phyloP scores from a whole-genome alignment of 2,329 filamentous ascomycete species.

The Leptographium procerum region DNA sequence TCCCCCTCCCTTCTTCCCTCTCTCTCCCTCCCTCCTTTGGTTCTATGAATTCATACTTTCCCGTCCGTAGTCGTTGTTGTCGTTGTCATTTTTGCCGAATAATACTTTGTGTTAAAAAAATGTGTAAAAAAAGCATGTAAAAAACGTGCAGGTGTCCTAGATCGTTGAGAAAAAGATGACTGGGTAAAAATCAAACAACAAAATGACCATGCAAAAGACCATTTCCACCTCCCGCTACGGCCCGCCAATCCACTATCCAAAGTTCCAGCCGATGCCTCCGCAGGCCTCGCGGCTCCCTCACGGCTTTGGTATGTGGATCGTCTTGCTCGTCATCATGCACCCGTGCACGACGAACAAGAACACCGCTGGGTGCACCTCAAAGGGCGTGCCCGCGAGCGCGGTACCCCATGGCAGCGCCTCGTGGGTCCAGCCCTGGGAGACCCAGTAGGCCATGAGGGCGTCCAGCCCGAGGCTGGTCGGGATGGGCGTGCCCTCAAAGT shows the following conservation, averaged over 20 bases:
- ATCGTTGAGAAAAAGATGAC: not conserved
- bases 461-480: conserved; percentile 78
- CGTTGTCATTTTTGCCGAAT: not conserved
- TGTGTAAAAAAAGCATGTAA: not conserved
- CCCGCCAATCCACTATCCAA: no score
- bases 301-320: conserved; percentile 86
- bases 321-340: conserved; percentile 91
- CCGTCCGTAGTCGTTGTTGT: not conserved
- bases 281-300: no score
- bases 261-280: not conserved
- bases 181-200: not conserved
- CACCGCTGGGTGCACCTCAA: conserved; percentile 79
- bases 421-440: conserved; percentile 67
- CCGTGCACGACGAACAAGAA: conserved; percentile 78
- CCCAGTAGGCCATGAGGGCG: conserved; percentile 80
- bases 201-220: not conserved
- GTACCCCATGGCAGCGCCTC: conserved; percentile 68
- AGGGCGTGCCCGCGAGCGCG: conserved; percentile 49
- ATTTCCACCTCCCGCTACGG: no score
- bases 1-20: not conserved
- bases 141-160: not conserved
- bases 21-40: no score
- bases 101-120: no score
- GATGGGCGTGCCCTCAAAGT: conserved; percentile 95
- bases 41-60: not conserved